Evolutionary conservation across 2,329 filamentous ascomycete species (phyloP).

Genomic region (Diplodia sapinea): DNA sequence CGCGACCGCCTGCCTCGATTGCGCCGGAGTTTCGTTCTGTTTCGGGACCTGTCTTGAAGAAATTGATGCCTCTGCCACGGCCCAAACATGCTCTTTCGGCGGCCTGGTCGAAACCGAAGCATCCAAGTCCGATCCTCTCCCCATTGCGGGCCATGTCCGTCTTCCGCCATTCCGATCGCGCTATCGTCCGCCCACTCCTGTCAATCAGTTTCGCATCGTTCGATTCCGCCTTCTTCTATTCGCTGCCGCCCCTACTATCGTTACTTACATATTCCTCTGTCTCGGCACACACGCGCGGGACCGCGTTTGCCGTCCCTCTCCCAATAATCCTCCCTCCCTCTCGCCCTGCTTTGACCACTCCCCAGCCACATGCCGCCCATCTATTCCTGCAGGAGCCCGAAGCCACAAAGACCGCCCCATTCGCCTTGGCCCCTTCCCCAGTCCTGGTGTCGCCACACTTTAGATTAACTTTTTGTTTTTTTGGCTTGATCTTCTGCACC

Average conservation of each 20-base stretch:
- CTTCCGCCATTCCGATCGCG: not conserved
- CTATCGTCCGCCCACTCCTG: not conserved
- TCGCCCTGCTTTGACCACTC: not conserved
- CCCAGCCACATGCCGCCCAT: not conserved
- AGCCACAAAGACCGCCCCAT: not conserved
- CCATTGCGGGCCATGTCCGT: not conserved
- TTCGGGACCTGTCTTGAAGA: not conserved
- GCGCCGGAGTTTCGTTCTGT: slow-evolving; percentile 1
- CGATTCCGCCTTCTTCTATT: not conserved
- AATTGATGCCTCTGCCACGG: not conserved
- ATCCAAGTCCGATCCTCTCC: not conserved
- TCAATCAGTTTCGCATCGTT: not conserved
- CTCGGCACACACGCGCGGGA: not conserved
- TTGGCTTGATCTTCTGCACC: not conserved
- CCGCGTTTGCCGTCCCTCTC: not conserved
- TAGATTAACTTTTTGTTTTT: slow-evolving; percentile 7
- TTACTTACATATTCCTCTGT: not conserved
- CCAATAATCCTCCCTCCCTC: not conserved
- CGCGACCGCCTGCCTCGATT: not conserved
- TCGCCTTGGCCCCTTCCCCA: not conserved
- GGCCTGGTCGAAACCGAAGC: not conserved
- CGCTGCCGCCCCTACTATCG: not conserved
- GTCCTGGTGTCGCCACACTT: slow-evolving; percentile 13
- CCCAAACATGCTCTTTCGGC: not conserved
- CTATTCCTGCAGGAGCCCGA: not conserved